Base-by-base conservation (phyloP, 169 alveolate genomes). In the Theileria orientalis region DNA sequence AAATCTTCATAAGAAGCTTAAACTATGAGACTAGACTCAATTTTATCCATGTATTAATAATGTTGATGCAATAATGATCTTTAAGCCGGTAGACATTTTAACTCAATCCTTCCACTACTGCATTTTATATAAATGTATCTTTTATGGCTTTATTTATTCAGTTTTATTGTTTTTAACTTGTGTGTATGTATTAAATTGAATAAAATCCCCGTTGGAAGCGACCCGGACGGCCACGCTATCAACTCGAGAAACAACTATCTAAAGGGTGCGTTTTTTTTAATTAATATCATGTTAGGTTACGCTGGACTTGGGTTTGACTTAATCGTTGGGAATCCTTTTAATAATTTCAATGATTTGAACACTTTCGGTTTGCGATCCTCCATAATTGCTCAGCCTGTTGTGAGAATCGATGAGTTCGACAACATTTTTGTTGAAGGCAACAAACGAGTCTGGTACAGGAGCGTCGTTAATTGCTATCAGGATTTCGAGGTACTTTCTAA, bases 261-360 rank as follows among this genome's bases (percentile, higher is more conserved):
- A 54, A 54, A 54, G 23, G n/a, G 63, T 54, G 11, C 11, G 11
- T 54, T 25, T 13, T 54, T 23, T 25, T 23, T 13, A 14, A 54
- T 54, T 54, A 6, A 33, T 27, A 19, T 54, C 27, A 25, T 47
- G 16, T 13, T 35, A 82, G 89, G 69, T 37, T 74, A 73, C 62
- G 64, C 61, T 66, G 89, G 89, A 7, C 16, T 72, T 32, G 89
- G 89, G 0, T 82, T 70, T 49, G 89, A 82, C 42, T 60, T 77
- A 25, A 69, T 82, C 6, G 56, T 67, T 25, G 89, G 89, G 8
- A 74, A 82, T 25, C 89, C 89, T n/a, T 60, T 73, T n/a, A 86
- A 83, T 14, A 47, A 47, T 57, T 68, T 74, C 47, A 67, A 59
- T 6, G 60, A 21, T 40, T 30, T 25, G 60, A 47, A 42, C 11